A percentile compares a stretch with the other conserved stretches of the same genome.
phyloP scores from a whole-genome alignment of 164 flowering plant genomes.

The Dillenia suffruticosa region DNA sequence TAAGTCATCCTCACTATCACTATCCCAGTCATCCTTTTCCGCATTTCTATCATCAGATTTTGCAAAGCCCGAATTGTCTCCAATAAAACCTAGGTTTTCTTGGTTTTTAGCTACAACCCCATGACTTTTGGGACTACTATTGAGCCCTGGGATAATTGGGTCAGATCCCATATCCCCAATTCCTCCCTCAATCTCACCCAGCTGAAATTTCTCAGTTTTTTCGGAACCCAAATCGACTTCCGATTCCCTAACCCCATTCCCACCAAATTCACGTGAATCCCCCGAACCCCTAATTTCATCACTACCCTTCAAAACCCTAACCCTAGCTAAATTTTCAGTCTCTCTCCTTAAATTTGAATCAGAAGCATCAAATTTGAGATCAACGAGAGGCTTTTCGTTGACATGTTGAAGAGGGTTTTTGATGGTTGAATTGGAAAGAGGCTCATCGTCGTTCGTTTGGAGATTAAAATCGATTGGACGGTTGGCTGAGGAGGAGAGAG shows the following conservation, averaged over 20 bases:
- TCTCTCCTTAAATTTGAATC: too few relatives aligned
- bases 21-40: constrained; percentile 74
- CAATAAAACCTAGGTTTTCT: background rate
- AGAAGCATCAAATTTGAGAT: too few relatives aligned
- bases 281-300: constrained; percentile 25
- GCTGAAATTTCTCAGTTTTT: constrained; percentile 14
- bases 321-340: constrained; percentile 5
- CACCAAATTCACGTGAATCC: constrained; percentile 2
- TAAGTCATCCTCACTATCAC: constrained; percentile 96
- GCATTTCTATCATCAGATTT: constrained; percentile 13
- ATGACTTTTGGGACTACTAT: constrained; percentile 13
- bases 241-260: constrained; percentile 5
- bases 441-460: constrained; percentile 29
- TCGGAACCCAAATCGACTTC: constrained; percentile 15
- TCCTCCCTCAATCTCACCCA: constrained; percentile 23
- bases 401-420: constrained; percentile 11
- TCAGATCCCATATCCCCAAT: constrained; percentile 25
- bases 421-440: constrained; percentile 1
- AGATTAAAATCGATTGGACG: constrained; percentile 55
- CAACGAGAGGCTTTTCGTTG: too few relatives aligned
- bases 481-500: constrained; percentile 11
- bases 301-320: constrained; percentile 13
- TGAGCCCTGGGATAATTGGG: constrained; percentile 63
- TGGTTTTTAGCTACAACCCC: constrained; percentile 6
- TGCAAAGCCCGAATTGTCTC: constrained; percentile 2